Conservation (phyloP, 75 land plant species). For the Selaginella moellendorffii region DNA sequence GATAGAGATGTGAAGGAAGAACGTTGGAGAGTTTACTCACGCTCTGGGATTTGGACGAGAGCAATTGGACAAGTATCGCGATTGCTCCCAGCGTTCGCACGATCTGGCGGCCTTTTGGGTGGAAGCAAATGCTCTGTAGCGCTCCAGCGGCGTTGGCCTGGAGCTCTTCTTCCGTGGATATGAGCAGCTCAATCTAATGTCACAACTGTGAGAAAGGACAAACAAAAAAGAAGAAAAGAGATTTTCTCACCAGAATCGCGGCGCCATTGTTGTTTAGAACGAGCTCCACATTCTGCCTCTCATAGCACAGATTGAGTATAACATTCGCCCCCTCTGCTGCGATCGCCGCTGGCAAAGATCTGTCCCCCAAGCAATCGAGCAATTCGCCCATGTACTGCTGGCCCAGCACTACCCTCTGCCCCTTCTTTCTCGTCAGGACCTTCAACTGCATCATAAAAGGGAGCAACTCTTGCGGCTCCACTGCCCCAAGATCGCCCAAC, state of each 20-base stretch:
- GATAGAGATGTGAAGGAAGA: too few relatives aligned
- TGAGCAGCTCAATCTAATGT: slow-evolving; percentile 15
- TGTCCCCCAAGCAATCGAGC: slow-evolving; percentile 10
- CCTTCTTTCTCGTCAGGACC: slow-evolving; percentile 14
- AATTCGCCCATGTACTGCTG: slow-evolving; percentile 7
- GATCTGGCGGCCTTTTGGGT: slow-evolving; percentile 20
- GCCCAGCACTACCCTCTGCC: slow-evolving; percentile 6
- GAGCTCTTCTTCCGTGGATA: slow-evolving; percentile 21
- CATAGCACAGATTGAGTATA: slow-evolving; percentile 20
- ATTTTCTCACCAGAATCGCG: slow-evolving; percentile 11
- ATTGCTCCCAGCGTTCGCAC: slow-evolving; percentile 22
- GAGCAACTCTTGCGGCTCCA: slow-evolving; percentile 11
- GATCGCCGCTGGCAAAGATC: background rate
- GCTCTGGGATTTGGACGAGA: slow-evolving; percentile 13
- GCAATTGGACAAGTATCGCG: slow-evolving; percentile 13
- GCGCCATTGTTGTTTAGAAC: slow-evolving; percentile 16
- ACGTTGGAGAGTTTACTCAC: slow-evolving; percentile 7
- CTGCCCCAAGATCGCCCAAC: background rate
- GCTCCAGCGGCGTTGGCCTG: slow-evolving; percentile 27
- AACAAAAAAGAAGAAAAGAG: background rate
- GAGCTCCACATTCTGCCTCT: slow-evolving; percentile 18
- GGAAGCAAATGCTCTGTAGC: slow-evolving; percentile 25
- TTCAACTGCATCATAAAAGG: slow-evolving; percentile 16
- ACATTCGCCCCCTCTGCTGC: slow-evolving; percentile 26
- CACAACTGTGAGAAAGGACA: background rate